These are phyloP conservation scores for Backusella liffmaniae DNA, from an alignment of 192 early-diverging fungal genomes.

Conservation along the genomic window DNA sequence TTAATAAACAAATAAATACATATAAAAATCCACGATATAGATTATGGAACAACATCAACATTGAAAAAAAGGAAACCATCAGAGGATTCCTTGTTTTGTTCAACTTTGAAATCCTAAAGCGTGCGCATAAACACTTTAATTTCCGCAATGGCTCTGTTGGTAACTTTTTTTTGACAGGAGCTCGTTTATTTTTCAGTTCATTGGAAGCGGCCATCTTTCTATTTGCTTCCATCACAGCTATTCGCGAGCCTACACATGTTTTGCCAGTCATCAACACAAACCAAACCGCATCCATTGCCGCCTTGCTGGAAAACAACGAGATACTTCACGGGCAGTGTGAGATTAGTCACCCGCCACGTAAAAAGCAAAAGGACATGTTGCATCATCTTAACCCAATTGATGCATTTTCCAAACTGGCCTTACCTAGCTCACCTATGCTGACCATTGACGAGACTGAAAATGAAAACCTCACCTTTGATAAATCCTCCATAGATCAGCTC, in stretches of 20 bases:
- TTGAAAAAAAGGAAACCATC: slow-evolving; percentile 62
- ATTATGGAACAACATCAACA: slow-evolving; percentile 45
- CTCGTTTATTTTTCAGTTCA: slow-evolving; percentile 67
- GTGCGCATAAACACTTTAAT: slow-evolving; percentile 60
- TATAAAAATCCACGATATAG: slow-evolving; percentile 12
- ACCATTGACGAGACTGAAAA: neutral
- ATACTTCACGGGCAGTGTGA: slow-evolving; percentile 68
- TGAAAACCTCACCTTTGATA: neutral
- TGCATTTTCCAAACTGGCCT: slow-evolving; percentile 25
- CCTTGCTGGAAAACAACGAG: slow-evolving; percentile 56
- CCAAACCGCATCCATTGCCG: slow-evolving; percentile 59
- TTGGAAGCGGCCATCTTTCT: slow-evolving; percentile 69
- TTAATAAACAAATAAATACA: neutral
- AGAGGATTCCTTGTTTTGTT: slow-evolving; percentile 68
- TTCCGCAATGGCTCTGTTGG: slow-evolving; percentile 74
- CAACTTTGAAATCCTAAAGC: slow-evolving; percentile 60
- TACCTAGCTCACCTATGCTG: neutral
- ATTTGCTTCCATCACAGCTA: slow-evolving; percentile 67
- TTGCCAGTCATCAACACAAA: slow-evolving; percentile 66
- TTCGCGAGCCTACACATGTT: slow-evolving; percentile 59
- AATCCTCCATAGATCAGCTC: slow-evolving; percentile 41
- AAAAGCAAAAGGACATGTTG: neutral
- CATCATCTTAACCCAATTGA: slow-evolving; percentile 32
- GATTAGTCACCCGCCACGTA: slow-evolving; percentile 61
- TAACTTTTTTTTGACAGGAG: slow-evolving; percentile 77